Percentiles rank a stretch among this genome's conserved stretches.
phyloP scores from a whole-genome alignment of 495 filamentous ascomycete genomes.

The Penicillium cinerascens region DNA sequence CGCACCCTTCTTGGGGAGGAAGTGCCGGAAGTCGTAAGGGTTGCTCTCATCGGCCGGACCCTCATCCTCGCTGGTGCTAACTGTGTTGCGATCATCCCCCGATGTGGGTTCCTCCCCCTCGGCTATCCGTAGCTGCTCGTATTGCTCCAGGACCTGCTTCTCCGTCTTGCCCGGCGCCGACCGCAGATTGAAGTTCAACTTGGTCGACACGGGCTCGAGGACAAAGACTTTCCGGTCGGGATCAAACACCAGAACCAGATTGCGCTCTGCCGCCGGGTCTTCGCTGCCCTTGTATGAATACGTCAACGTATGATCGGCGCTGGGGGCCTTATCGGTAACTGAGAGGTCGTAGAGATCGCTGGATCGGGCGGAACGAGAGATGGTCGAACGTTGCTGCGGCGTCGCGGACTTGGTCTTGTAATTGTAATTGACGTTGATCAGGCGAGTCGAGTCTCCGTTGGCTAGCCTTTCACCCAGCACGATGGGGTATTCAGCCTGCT shows the following conservation, averaged over 20 bases:
- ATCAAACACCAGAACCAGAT: conserved; percentile 53
- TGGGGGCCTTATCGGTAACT: conserved; percentile 47
- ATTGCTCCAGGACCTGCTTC: conserved; percentile 42
- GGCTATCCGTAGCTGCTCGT: conserved; percentile 43
- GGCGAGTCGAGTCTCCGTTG: conserved; percentile 20
- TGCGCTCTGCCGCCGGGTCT: conserved; percentile 39
- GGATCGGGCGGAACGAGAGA: conserved; percentile 37
- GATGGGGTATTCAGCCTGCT: conserved; percentile 48
- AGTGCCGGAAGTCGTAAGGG: conserved; percentile 59
- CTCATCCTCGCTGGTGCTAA: conserved; percentile 39
- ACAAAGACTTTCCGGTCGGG: conserved; percentile 46
- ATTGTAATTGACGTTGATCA: conserved; percentile 49
- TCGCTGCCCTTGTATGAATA: conserved; percentile 52
- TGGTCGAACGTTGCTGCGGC: conserved; percentile 35
- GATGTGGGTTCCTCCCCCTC: conserved; percentile 39
- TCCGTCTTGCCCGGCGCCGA: conserved; percentile 46
- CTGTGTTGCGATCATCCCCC: conserved; percentile 39
- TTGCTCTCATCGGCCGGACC: conserved; percentile 50
- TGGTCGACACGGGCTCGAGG: conserved; percentile 47
- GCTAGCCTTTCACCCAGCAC: conserved; percentile 42
- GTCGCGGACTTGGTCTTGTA: conserved; percentile 51
- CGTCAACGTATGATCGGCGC: conserved; percentile 37
- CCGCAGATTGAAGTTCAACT: conserved; percentile 56
- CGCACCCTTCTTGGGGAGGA: conserved; percentile 42
- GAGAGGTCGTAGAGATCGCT: conserved; percentile 46